Percentiles rank a stretch among this genome's conserved stretches.
These are phyloP conservation scores for Scheffersomyces stipitis DNA, from an alignment of 805 yeast genomes.

Conservation along the genomic window DNA sequence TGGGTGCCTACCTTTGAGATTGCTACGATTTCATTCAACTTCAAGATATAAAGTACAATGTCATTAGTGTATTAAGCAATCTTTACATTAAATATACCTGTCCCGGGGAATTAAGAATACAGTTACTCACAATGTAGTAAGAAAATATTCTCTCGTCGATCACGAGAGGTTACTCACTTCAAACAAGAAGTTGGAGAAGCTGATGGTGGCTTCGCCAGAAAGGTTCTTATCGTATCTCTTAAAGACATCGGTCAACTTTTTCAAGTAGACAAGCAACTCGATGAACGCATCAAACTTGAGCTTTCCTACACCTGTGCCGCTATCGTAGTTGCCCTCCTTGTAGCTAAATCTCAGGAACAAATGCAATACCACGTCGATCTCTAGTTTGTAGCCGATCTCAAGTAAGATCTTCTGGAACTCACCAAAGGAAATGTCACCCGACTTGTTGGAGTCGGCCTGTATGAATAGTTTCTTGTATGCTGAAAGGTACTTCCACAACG, in stretches of 20 bases:
- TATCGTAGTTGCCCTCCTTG: constrained; percentile 22
- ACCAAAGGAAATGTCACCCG: constrained; percentile 61
- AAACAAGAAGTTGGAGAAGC: constrained; percentile 64
- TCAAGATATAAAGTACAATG: too few species aligned
- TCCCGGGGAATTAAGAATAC: too few species aligned
- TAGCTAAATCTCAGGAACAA: constrained; percentile 57
- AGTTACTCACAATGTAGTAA: too few species aligned
- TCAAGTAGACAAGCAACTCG: constrained; percentile 73
- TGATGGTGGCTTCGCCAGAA: constrained; percentile 68
- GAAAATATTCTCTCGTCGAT: too few species aligned
- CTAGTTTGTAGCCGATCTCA: constrained; percentile 65
- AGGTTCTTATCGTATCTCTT: constrained; percentile 73
- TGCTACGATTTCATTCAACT: too few species aligned
- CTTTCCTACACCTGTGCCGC: constrained; percentile 33
- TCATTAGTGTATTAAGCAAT: too few species aligned
- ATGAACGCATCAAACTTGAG: constrained; percentile 80
- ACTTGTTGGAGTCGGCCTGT: constrained; percentile 57
- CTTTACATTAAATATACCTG: too few species aligned
- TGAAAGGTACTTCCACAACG: constrained; percentile 64
- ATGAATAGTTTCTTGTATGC: constrained; percentile 67
- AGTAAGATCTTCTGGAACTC: constrained; percentile 62
- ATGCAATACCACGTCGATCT: constrained; percentile 55
- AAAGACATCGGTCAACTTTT: constrained; percentile 75
- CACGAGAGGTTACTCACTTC: constrained; percentile 40
- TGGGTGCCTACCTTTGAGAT: too few species aligned